These are phyloP conservation scores for Bipolaris cookei DNA, from an alignment of 2,329 filamentous ascomycete species.

Conservation along the genomic window DNA sequence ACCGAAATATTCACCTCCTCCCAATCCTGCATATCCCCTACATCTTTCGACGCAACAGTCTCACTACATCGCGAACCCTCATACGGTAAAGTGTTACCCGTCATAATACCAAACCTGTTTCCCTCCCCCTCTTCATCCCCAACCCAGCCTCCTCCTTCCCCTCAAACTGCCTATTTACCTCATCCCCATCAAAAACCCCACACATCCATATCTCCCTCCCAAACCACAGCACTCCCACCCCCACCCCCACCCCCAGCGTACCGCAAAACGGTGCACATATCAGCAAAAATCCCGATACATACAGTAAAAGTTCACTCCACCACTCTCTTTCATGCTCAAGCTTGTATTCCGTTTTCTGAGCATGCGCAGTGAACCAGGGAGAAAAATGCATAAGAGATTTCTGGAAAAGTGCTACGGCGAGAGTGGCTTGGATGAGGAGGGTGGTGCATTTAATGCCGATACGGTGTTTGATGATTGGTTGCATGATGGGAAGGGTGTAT, in stretches of 20 bases:
- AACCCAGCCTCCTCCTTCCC: constrained; percentile 14
- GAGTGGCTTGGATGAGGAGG: not conserved
- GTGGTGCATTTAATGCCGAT: not conserved
- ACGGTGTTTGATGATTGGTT: not conserved
- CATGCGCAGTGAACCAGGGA: constrained; percentile 5
- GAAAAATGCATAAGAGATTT: constrained; percentile 2
- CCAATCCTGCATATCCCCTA: not conserved
- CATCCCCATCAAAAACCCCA: constrained; percentile 5
- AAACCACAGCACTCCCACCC: constrained; percentile 7
- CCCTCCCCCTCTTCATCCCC: not conserved
- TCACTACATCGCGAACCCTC: not conserved
- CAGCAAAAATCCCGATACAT: not conserved
- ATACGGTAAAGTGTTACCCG: not conserved
- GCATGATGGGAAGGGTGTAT: not conserved
- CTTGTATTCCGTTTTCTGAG: not conserved
- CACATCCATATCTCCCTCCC: constrained; percentile 7
- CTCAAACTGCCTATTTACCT: not conserved
- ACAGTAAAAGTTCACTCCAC: constrained; percentile 5
- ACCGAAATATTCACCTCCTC: not conserved
- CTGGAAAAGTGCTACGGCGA: constrained; percentile 11
- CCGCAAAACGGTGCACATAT: constrained; percentile 10
- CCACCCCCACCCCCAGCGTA: not conserved
- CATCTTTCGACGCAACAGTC: not conserved
- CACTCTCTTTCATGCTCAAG: not conserved
- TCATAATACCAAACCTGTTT: not conserved